phyloP scores from a whole-genome alignment of 495 filamentous ascomycete species.

The Daldinia caldariorum region DNA sequence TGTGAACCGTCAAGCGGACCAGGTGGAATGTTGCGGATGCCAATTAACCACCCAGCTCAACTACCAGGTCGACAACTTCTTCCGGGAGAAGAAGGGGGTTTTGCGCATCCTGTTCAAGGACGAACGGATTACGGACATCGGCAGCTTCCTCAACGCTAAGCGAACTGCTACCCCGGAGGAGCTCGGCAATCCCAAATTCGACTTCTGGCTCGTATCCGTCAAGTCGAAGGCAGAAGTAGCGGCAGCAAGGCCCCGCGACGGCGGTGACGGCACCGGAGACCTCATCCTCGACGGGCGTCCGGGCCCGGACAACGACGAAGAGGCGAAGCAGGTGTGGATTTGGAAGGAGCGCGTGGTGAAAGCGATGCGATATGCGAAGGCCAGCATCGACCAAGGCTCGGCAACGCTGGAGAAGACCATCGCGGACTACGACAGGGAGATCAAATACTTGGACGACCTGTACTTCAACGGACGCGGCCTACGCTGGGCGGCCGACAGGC shows the following conservation, averaged over 20 bases:
- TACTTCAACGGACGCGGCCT: not conserved
- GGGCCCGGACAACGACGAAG: not conserved
- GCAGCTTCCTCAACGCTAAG: not conserved
- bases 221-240: not conserved
- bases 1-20: not conserved
- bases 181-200: constrained; percentile 1
- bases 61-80: constrained; percentile 15
- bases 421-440: not conserved
- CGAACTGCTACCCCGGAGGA: not conserved
- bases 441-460: not conserved
- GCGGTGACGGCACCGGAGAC: too few relatives aligned
- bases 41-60: not conserved
- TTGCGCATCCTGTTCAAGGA: not conserved
- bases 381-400: not conserved
- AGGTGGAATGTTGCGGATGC: constrained; percentile 32
- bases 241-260: not conserved
- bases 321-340: constrained; percentile 12
- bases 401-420: not conserved
- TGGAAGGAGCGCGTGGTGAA: constrained; percentile 3
- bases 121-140: not conserved
- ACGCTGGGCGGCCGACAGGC: too few relatives aligned
- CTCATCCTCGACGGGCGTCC: constrained; percentile 19
- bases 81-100: constrained; percentile 9
- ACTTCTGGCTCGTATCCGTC: constrained; percentile 17
- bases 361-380: not conserved